phyloP scores from a whole-genome alignment of 495 filamentous ascomycete genomes.

The Podospora appendiculata region DNA sequence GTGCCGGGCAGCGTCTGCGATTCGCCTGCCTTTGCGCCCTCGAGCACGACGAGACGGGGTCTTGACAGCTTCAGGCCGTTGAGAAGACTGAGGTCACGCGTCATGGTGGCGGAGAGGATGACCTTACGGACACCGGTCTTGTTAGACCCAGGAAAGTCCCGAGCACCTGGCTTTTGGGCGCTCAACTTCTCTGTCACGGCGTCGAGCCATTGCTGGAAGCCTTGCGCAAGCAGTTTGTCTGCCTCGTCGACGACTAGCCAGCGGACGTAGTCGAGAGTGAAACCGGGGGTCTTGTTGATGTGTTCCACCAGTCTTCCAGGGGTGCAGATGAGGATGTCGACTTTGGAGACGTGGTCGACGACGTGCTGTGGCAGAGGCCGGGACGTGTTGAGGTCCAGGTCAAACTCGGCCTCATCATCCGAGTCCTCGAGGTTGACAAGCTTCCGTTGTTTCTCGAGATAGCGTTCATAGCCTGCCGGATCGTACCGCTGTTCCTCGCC shows the following conservation, averaged over 20 bases:
- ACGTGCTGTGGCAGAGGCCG: conserved; percentile 52
- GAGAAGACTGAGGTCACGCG: conserved; percentile 73
- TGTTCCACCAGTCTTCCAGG: conserved; percentile 91
- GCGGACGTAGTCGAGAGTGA: conserved; percentile 62
- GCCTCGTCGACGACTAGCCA: conserved; percentile 95
- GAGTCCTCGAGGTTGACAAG: conserved; percentile 15
- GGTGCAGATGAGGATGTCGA: conserved; percentile 87
- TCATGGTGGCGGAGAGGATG: conserved; percentile 90
- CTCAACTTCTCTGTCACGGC: conserved; percentile 58
- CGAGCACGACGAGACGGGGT: conserved; percentile 71
- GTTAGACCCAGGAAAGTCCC: conserved; percentile 44
- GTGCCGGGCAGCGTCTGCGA: conserved; percentile 55
- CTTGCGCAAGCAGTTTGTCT: conserved; percentile 82
- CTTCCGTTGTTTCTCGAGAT: conserved; percentile 10
- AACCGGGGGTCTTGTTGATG: conserved; percentile 72
- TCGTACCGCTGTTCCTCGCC: conserved; percentile 45
- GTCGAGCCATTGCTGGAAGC: conserved; percentile 86
- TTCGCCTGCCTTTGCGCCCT: conserved; percentile 34
- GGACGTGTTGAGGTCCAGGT: conserved; percentile 1
- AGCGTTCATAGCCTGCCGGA: conserved; percentile 21
- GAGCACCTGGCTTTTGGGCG: conserved; percentile 22
- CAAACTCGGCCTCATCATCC: conserved; percentile 9
- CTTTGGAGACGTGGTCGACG: conserved; percentile 53
- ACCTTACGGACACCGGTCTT: conserved; percentile 56
- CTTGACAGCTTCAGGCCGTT: conserved; percentile 62